A percentile compares a stretch with the other conserved stretches of the same genome.
Evolutionary conservation across 23 red algal species (phyloP).

Genomic region (Gracilaria domingensis): DNA sequence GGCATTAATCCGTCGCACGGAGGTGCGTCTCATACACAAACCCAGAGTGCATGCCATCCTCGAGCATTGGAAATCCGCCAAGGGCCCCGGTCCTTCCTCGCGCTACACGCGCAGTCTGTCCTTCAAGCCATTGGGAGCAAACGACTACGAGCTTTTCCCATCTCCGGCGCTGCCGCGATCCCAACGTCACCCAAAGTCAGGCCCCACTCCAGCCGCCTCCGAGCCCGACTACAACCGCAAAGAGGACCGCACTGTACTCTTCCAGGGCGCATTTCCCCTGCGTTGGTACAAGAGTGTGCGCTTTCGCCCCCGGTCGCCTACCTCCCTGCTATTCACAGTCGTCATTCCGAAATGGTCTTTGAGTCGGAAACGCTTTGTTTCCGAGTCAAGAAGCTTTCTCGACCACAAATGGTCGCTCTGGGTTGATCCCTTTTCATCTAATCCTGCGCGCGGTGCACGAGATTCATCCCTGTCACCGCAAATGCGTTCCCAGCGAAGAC

Average conservation of each 20-base stretch:
- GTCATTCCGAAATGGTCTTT: conserved; percentile 53
- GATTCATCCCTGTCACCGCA: conserved; percentile 14
- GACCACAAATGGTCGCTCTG: conserved; percentile 64
- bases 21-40: conserved; percentile 60
- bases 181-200: not conserved
- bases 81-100: conserved; percentile 24
- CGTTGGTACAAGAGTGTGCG: conserved; percentile 65
- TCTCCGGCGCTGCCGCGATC: not conserved
- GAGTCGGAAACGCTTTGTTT: conserved; percentile 54
- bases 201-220: not conserved
- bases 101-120: conserved; percentile 24
- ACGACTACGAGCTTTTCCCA: conserved; percentile 29
- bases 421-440: conserved; percentile 60
- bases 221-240: conserved; percentile 53
- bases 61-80: conserved; percentile 32
- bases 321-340: conserved; percentile 60
- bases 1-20: conserved; percentile 66
- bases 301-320: conserved; percentile 54
- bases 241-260: conserved; percentile 60
- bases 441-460: conserved; percentile 27
- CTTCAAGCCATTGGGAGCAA: conserved; percentile 43
- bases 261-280: conserved; percentile 61
- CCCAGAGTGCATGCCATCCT: conserved; percentile 31
- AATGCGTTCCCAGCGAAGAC: not conserved
- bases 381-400: conserved; percentile 61